Evolutionary conservation across 352 stramenopile genomes (phyloP).

Genomic region (Thalassiosira livingstoniorum): DNA sequence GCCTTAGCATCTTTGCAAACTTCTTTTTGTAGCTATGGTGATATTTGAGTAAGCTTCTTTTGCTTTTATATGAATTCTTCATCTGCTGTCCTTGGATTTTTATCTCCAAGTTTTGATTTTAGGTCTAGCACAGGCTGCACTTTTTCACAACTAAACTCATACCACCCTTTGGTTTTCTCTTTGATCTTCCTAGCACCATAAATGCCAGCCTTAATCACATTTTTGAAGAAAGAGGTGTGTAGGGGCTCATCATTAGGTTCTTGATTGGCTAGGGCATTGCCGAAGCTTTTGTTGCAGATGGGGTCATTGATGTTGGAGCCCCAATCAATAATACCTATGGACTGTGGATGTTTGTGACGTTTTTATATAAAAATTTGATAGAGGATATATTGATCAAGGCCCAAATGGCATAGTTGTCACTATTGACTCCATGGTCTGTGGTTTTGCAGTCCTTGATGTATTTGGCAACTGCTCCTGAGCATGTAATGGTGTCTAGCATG

Average conservation of each 20-base stretch:
- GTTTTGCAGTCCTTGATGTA: conserved; percentile 9
- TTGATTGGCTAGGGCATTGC: background rate
- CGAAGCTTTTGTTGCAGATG: background rate
- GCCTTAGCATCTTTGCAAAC: background rate
- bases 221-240: no score
- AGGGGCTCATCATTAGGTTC: background rate
- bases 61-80: background rate
- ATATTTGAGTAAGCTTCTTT: background rate
- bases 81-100: background rate
- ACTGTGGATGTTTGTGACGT: no score
- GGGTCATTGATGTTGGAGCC: background rate
- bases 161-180: background rate
- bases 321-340: background rate
- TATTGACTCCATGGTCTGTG: background rate
- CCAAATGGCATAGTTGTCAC: conserved; percentile 1
- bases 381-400: background rate
- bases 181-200: background rate
- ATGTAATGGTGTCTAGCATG: no score
- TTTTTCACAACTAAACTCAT: background rate
- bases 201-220: no score
- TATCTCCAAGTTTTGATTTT: background rate
- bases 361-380: conserved; percentile 7
- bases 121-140: background rate
- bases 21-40: conserved; percentile 1
- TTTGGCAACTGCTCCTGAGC: no score